Evolutionary conservation across 495 filamentous ascomycete species (phyloP), one percentile per base, ranked within the genome.

Genomic region (Neurospora hispaniola): DNA sequence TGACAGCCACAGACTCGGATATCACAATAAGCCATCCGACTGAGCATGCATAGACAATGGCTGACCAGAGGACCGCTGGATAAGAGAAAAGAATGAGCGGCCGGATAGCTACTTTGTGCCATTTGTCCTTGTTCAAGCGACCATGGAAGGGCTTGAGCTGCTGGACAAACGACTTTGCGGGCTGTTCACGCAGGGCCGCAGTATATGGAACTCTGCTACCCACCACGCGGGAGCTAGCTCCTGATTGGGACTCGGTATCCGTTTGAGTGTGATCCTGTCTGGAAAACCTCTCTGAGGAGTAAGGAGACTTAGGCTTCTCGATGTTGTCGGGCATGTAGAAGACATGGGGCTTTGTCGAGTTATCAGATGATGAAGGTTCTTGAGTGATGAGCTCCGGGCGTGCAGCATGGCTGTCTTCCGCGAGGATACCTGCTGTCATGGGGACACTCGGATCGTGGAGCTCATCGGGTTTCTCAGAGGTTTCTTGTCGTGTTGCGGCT

Each of bases 1-100:
- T 92, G 62, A 88, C 84, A 0, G 92, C 88, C 1, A 97, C 89
- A 1, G 91, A 91, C 81, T 98, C 94, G 2, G 96, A 98, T 14
- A 98, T 88, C 40, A 98, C 80, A 73, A 99, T 97, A 62, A 99
- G 85, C 96, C 95, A 98, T 20, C 95, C 94, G n/a, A 98, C 88
- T 5, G 92, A 94, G 75, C 96, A 89, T 0, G 94, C 83, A 80
- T 99, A 99, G 41, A 98, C 89, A 0, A 92, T 85, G 1, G 94
- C 84, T 44, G 92, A 95, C 95, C 95, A 99, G 31, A 99, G 88
- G 16, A 99, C 91, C 1, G 92, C 86, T 1, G 96, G 96, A 78
- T 98, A 98, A 2, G 89, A 87, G 78, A 91, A 97, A 7, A 98
- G 86, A 66, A 97, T 89, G 68, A 98, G 90, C 8, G 96, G 96